These are phyloP conservation scores for Hymenoscyphus infarciens DNA, from an alignment of 2,329 filamentous ascomycete genomes.

Conservation along the genomic window DNA sequence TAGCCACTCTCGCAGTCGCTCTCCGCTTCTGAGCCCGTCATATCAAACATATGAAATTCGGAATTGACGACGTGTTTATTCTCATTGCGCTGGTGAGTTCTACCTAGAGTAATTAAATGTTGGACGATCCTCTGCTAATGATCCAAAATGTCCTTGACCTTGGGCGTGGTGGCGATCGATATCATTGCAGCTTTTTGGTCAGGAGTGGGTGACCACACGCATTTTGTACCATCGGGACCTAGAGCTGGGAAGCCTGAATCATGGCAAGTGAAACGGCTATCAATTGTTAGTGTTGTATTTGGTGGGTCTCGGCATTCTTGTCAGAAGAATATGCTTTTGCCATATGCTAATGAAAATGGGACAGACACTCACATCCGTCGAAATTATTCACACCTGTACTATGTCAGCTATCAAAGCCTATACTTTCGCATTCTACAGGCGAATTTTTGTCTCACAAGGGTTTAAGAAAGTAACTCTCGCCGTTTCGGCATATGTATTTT, in stretches of 20 bases:
- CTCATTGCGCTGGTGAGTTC: background rate
- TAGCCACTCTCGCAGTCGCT: background rate
- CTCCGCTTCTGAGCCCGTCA: background rate
- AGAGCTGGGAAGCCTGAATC: background rate
- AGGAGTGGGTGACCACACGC: too few relatives aligned
- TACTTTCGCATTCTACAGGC: background rate
- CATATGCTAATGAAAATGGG: too few relatives aligned
- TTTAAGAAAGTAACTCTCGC: background rate
- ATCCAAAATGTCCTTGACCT: background rate
- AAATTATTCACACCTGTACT: background rate
- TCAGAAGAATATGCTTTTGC: too few relatives aligned
- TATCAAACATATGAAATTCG: background rate
- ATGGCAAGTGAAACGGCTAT: background rate
- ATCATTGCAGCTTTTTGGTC: slow-evolving; percentile 1
- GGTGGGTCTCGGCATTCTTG: too few relatives aligned
- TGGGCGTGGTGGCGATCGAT: slow-evolving; percentile 3
- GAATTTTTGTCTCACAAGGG: background rate
- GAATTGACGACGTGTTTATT: background rate
- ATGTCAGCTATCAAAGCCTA: background rate
- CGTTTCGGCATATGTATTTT: background rate
- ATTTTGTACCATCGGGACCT: background rate
- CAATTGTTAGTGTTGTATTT: background rate
- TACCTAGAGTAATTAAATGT: too few relatives aligned
- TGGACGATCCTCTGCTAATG: background rate
- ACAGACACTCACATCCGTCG: background rate